phyloP scores from a whole-genome alignment of 257 asterid species.

The Solanum dulcamara region DNA sequence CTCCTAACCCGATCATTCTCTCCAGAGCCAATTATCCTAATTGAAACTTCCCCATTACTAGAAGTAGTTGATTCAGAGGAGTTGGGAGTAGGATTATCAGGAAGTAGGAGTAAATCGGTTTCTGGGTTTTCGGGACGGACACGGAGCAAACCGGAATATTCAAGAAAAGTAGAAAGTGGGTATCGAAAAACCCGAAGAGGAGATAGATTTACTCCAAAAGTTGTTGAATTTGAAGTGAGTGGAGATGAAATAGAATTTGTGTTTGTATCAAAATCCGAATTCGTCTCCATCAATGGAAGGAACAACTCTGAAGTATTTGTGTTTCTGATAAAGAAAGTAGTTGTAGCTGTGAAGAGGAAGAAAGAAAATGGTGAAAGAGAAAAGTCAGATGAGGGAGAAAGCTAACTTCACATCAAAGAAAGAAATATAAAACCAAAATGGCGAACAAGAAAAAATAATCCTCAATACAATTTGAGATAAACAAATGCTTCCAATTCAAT shows the following conservation, averaged over 20 bases:
- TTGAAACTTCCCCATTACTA: constrained; percentile 53
- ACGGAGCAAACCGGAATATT: constrained; percentile 60
- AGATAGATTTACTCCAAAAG: background rate
- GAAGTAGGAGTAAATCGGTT: constrained; percentile 19
- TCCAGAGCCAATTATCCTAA: constrained; percentile 39
- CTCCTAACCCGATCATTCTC: constrained; percentile 22
- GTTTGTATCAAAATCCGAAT: background rate
- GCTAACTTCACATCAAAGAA: background rate
- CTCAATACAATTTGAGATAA: no score
- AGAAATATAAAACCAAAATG: background rate
- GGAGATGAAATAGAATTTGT: background rate
- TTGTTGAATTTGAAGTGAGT: background rate
- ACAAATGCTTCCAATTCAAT: no score
- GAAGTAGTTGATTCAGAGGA: constrained; percentile 3
- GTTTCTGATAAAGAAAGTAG: background rate
- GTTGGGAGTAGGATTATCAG: constrained; percentile 6
- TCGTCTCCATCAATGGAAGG: background rate
- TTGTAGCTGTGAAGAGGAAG: background rate
- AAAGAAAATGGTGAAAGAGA: background rate
- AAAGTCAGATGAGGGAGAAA: background rate
- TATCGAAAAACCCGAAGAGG: constrained; percentile 36
- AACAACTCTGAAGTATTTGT: background rate
- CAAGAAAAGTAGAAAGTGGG: constrained; percentile 57
- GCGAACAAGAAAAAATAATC: background rate
- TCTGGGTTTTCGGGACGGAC: constrained; percentile 51